Percentiles rank a stretch among this genome's conserved stretches.
phyloP scores from a whole-genome alignment of 1,284 basidiomycete species.

The Anthracocystis panici-leucophaei region DNA sequence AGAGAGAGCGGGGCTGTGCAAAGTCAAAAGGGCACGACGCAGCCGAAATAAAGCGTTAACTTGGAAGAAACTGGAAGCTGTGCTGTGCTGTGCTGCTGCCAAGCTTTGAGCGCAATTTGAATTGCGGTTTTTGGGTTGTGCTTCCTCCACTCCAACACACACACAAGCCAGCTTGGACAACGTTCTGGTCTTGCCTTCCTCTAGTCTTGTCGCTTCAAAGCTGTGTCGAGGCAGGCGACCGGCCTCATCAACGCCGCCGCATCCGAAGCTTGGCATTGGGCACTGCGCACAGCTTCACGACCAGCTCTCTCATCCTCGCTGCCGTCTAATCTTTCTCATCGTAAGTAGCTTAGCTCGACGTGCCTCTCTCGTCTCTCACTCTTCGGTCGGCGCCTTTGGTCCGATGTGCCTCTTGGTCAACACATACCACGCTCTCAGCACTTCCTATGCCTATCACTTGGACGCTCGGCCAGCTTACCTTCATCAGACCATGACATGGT shows the following conservation, averaged over 20 bases:
- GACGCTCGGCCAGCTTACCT: background rate
- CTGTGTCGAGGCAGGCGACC: background rate
- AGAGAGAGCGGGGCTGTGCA: too few relatives aligned
- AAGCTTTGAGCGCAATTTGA: background rate
- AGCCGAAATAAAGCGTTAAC: background rate
- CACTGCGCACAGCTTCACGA: background rate
- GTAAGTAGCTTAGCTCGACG: background rate
- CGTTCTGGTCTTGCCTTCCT: background rate
- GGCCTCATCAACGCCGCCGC: slow-evolving; percentile 1
- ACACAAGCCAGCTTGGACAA: background rate
- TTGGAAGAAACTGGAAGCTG: slow-evolving; percentile 1
- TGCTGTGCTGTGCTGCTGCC: background rate
- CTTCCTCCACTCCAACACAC: slow-evolving; percentile 4
- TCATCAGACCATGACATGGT: background rate
- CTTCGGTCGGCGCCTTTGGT: background rate
- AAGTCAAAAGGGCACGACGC: too few relatives aligned
- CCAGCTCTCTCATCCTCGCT: background rate
- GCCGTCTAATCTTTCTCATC: background rate
- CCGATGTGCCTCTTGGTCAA: background rate
- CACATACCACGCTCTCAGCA: background rate
- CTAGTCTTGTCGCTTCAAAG: background rate
- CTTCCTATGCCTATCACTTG: background rate
- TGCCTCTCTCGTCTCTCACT: background rate
- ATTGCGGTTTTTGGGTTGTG: too few relatives aligned
- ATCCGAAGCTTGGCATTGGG: slow-evolving; percentile 3